phyloP scores from a whole-genome alignment of 768 basidiomycete species.

The Auricularia sp. region DNA sequence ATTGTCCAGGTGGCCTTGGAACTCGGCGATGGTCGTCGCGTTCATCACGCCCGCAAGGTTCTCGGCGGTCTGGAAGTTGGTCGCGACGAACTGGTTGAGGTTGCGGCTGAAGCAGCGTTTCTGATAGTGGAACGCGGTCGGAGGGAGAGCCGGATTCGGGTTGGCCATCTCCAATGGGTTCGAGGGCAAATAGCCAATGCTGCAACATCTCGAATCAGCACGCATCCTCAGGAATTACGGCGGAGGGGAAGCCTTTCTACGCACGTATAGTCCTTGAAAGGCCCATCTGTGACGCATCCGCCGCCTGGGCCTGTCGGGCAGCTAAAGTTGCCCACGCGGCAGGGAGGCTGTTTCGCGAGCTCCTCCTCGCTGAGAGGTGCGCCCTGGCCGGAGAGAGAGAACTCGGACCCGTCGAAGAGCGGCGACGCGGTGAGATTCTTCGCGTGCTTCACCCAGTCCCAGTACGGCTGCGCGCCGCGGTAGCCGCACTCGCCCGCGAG shows the following conservation, averaged over 20 bases:
- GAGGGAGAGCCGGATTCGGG: not conserved
- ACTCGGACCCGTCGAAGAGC: not conserved
- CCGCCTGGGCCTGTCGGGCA: not conserved
- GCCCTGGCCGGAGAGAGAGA: not conserved
- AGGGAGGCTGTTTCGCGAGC: not conserved
- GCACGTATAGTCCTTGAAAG: not conserved
- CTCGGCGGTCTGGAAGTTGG: not conserved
- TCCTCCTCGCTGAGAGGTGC: not conserved
- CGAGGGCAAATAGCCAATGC: not conserved
- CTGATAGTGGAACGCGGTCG: not conserved
- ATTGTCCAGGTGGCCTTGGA: not conserved
- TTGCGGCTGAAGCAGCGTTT: not conserved
- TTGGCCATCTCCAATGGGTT: not conserved
- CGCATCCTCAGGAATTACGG: too few relatives aligned
- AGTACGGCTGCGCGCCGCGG: constrained; percentile 19
- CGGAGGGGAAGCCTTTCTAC: not conserved
- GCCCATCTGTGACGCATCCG: not conserved
- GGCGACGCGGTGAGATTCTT: not conserved
- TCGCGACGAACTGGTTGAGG: not conserved
- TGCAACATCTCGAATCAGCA: not conserved
- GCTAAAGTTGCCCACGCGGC: not conserved
- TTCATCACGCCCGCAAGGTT: not conserved
- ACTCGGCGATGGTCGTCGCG: not conserved
- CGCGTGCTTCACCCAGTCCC: constrained; percentile 13
- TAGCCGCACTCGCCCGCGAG: constrained; percentile 20